Percentiles rank a stretch among this genome's conserved stretches.
These are phyloP conservation scores for Ganoderma sinense DNA, from an alignment of 1,284 basidiomycete genomes.

Conservation along the genomic window DNA sequence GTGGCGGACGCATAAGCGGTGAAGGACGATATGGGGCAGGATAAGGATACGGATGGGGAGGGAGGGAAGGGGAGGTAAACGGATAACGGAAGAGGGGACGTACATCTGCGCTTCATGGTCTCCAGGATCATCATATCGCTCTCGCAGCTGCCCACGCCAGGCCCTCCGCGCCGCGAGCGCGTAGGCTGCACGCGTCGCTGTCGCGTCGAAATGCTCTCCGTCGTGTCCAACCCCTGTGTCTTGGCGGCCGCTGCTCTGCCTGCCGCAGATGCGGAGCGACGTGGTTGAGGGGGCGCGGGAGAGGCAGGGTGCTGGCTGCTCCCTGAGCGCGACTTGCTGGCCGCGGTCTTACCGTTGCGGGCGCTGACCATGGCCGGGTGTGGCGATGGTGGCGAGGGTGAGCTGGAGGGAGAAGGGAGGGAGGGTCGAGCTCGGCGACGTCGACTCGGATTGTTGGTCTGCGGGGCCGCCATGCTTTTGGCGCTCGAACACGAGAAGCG, in stretches of 20 bases:
- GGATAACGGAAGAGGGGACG: slow-evolving; percentile 41
- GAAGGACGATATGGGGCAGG: neutral
- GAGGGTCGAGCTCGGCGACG: slow-evolving; percentile 15
- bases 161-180: slow-evolving; percentile 79
- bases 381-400: neutral
- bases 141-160: slow-evolving; percentile 78
- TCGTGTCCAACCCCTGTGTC: slow-evolving; percentile 28
- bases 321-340: slow-evolving; percentile 20
- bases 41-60: slow-evolving; percentile 7
- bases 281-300: slow-evolving; percentile 25
- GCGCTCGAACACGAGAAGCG: slow-evolving; percentile 30
- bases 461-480: slow-evolving; percentile 16
- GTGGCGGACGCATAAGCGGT: neutral
- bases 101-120: slow-evolving; percentile 80
- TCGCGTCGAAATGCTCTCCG: slow-evolving; percentile 36
- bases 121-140: slow-evolving; percentile 87
- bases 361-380: slow-evolving; percentile 22
- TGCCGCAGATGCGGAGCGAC: slow-evolving; percentile 10
- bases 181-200: slow-evolving; percentile 83
- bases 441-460: slow-evolving; percentile 12
- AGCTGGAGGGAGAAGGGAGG: neutral
- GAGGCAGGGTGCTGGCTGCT: slow-evolving; percentile 24
- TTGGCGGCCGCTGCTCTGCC: neutral
- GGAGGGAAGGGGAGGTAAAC: slow-evolving; percentile 1
- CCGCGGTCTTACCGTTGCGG: slow-evolving; percentile 20